Base-by-base conservation (phyloP, 2,329 filamentous ascomycete species). In the Cyphellophora attinorum region DNA sequence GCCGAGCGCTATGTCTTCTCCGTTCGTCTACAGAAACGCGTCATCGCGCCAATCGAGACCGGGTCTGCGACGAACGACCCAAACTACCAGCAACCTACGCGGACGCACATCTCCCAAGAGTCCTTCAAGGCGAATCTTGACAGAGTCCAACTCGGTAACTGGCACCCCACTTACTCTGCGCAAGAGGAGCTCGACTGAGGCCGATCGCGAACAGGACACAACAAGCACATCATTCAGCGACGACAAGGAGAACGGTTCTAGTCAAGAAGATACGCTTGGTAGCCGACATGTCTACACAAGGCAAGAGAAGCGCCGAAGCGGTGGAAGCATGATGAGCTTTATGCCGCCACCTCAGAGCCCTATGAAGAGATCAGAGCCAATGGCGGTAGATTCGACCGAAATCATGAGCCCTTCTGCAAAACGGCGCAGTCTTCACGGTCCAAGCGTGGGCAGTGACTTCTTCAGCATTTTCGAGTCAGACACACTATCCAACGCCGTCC, bases 321-420 rank as follows among this genome's bases (percentile, higher is more conserved):
- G 59, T 14, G 62, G 53, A 31, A 60, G 68, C 51, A 60, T 61
- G 46, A 60, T 67, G 30, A 61, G 67, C 31, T 65, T 73, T 12
- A 65, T 72, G 13, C 76, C 77, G 41, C 78, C 81, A 5, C 42
- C 46, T 27, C 31, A 44, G 15, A 94, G 89, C 54, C 88, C 89
- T 4, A 64, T 96, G 48, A 95, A 96, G 69, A 79, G 91, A 49
- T 89, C 81, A 53, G 89, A 96, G 62, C 38, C 39, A 11, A 89
- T 93, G 82, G 85, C 85, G 51, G 64, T 93, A 31, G 88, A 93
- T 51, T 81, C 84, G 44, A 70, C 77, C 17, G 80, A 72, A 49
- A 68, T 82, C 37, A 83, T 83, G 47, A 95, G 84, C 52, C 89
- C 91, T 1, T 83, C 89, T 40, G 84, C 88, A 30, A 95, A 95